Percentiles rank a stretch among this genome's conserved stretches.
Evolutionary conservation across 1,139 yeast genomes (phyloP).

Genomic region (Blastobotrys serpentis): DNA sequence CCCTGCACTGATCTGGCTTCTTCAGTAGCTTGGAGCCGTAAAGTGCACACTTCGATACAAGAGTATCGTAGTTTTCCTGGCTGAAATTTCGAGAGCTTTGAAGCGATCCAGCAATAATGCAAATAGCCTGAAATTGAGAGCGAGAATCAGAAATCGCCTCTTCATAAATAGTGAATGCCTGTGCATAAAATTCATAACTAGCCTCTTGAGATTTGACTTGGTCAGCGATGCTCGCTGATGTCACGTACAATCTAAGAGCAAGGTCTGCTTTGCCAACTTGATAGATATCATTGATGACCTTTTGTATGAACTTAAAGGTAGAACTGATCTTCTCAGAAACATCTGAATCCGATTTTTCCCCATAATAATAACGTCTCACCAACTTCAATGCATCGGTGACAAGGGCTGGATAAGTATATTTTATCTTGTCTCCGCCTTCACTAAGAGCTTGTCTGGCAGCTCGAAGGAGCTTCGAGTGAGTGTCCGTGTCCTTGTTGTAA

Average conservation of each 20-base stretch:
- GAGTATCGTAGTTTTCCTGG: conserved; percentile 65
- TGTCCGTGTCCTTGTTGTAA: conserved; percentile 49
- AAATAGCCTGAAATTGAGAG: conserved; percentile 54
- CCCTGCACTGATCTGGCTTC: conserved; percentile 92
- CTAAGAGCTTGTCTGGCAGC: conserved; percentile 55
- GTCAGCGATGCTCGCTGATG: conserved; percentile 64
- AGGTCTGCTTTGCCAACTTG: conserved; percentile 52
- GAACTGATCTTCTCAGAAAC: conserved; percentile 43
- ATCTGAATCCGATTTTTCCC: conserved; percentile 32
- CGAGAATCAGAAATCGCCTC: conserved; percentile 69
- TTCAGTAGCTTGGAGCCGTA: conserved; percentile 86
- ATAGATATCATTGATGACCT: conserved; percentile 67
- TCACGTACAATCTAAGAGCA: conserved; percentile 48
- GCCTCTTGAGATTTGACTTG: conserved; percentile 63
- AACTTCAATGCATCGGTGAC: conserved; percentile 59
- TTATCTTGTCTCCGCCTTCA: conserved; percentile 54
- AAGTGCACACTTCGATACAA: conserved; percentile 81
- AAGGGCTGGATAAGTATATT: conserved; percentile 73
- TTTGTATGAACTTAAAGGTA: conserved; percentile 71
- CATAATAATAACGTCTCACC: conserved; percentile 48
- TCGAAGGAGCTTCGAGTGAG: conserved; percentile 56
- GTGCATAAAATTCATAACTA: conserved; percentile 86
- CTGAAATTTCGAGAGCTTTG: conserved; percentile 57
- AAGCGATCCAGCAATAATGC: conserved; percentile 61
- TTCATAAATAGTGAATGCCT: conserved; percentile 84